A percentile compares a stretch with the other conserved stretches of the same genome.
Evolutionary conservation across 306 rosid species (phyloP).

Genomic region (Pterocarpus santalinus): DNA sequence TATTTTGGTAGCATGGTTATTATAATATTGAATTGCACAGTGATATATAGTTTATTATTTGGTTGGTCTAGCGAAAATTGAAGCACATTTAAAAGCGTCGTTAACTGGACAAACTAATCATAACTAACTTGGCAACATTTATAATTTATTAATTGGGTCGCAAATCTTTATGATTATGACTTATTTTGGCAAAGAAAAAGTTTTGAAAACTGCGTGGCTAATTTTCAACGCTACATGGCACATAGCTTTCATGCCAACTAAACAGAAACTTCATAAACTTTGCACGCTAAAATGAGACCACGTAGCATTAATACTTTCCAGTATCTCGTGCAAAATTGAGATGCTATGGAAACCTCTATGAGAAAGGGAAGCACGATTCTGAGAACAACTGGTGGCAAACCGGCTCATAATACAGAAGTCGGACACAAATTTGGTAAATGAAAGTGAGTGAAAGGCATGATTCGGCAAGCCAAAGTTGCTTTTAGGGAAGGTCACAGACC

Average conservation of each 20-base stretch:
- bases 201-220: not conserved
- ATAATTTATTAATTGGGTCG: no score
- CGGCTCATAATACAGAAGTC: conserved; percentile 10
- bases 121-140: no score
- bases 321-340: conserved; percentile 11
- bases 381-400: conserved; percentile 35
- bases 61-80: no score
- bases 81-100: no score
- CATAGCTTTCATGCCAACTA: not conserved
- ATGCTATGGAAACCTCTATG: conserved; percentile 25
- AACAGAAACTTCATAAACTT: not conserved
- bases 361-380: conserved; percentile 12
- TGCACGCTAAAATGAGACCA: not conserved
- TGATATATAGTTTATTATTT: no score
- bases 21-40: no score
- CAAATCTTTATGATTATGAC: no score
- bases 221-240: not conserved
- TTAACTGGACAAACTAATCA: no score
- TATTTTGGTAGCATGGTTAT: no score
- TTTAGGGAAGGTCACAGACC: conserved; percentile 55
- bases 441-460: conserved; percentile 19
- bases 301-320: not conserved
- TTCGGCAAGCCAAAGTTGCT: conserved; percentile 50
- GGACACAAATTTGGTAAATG: conserved; percentile 33
- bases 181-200: not conserved